Evolutionary conservation across 306 rosid genomes (phyloP), one percentile per base, ranked within the genome.

Genomic region (Quercus agrifolia): DNA sequence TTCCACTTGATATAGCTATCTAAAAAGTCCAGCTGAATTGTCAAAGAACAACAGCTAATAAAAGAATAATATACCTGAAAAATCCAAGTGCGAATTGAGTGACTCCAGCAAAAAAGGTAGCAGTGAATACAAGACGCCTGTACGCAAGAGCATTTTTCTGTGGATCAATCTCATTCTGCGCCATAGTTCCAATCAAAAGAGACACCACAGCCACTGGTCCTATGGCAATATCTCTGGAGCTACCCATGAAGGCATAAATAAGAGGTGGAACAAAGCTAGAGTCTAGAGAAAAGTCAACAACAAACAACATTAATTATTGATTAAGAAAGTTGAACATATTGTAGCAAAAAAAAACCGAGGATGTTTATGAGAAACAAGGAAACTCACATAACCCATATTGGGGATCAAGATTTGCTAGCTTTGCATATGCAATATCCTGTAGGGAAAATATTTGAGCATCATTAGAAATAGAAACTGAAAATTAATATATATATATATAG

Each of bases 151-250:
- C 8, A 6, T 69, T 17, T 27, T 5, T 35, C 25, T 76, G 17
- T 3, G 64, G 11, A 62, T 81, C 79, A 18, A 88, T 80, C 74
- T 85, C 97, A 57, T 86, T 38, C 8, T 44, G 14, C 27, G 90
- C 85, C 80, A 82, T 25, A 18, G 85, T 83, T 5, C 98, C 98
- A 62, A 93, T 92, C 84, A 93, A 79, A 58, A 93, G 91, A 44
- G 98, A 93, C 77, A 93, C 97, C 61, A 93, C 98, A 2, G 98
- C 98, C 15, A 87, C 98, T 0, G 98, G 97, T 62, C 98, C 98
- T 23, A 91, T 90, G 4, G 97, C 98, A n/a, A 90, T 91, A 71
- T 93, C 89, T 52, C 97, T 88, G 19, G 98, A 93, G 77, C 93
- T 93, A 17, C 98, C 98, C 98, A 93, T 91, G 75, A 83, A 84